A percentile compares a stretch with the other conserved stretches of the same genome.
phyloP scores from a whole-genome alignment of 2,329 filamentous ascomycete genomes.

The Exophiala sideris region DNA sequence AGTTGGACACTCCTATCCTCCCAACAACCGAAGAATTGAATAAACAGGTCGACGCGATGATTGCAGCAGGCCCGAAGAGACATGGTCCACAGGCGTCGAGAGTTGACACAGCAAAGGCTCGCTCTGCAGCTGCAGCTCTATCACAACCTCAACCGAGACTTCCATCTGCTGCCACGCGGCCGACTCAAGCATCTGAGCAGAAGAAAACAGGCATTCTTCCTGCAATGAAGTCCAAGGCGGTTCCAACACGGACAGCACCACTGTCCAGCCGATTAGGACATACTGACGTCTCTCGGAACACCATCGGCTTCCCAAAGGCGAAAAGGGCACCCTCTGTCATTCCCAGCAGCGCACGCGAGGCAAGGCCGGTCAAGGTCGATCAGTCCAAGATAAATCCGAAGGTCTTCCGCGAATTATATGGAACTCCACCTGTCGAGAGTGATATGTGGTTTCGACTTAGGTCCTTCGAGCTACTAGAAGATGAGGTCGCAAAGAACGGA shows the following conservation, averaged over 20 bases:
- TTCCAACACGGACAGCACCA: conserved; percentile 44
- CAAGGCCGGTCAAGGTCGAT: conserved; percentile 24
- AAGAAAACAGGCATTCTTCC: conserved; percentile 38
- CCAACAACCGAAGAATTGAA: conserved; percentile 30
- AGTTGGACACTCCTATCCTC: conserved; percentile 28
- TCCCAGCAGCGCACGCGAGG: conserved; percentile 13
- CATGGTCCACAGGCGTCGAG: conserved; percentile 26
- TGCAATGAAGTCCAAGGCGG: conserved; percentile 3
- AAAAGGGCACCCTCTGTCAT: conserved; percentile 51
- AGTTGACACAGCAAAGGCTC: conserved; percentile 40
- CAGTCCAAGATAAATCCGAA: conserved; percentile 37
- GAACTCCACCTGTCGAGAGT: conserved; percentile 40
- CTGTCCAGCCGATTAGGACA: conserved; percentile 58
- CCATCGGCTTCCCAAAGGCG: conserved; percentile 80
- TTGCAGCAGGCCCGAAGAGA: conserved; percentile 59
- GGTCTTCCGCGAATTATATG: conserved; percentile 43
- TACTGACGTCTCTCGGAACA: conserved; percentile 69
- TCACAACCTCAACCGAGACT: conserved; percentile 33
- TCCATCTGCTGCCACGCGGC: conserved; percentile 32
- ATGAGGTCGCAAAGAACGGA: conserved; percentile 27
- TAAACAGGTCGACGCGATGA: conserved; percentile 62
- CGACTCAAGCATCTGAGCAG: conserved; percentile 37
- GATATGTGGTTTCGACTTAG: conserved; percentile 44
- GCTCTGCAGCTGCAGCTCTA: conserved; percentile 41
- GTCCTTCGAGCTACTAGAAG: conserved; percentile 38